Evolutionary conservation across 805 yeast species (phyloP), one percentile per base, ranked within the genome.

Genomic region (Wickerhamiella musiphila): DNA sequence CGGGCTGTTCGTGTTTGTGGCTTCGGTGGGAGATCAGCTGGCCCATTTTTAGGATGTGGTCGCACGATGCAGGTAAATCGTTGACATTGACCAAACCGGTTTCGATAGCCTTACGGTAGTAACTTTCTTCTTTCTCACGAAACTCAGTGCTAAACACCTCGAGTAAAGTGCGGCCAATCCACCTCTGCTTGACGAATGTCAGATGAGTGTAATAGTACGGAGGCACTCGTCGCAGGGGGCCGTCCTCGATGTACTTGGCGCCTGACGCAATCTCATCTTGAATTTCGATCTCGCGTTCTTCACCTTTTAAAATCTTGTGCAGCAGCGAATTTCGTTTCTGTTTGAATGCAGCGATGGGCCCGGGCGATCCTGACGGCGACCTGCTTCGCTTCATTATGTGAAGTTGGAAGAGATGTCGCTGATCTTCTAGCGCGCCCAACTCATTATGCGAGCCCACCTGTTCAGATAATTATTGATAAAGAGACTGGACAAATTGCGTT

Each of bases 1-100:
- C 84, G 0, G 92, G 70, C 2, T 95, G 94, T 48, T 90, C 98
- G 48, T 86, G 95, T 30, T 90, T 66, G 49, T 83, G 95, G 31
- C 74, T 61, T 32, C 73, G 58, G 53, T 86, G 94, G 18, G 70
- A 63, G 12, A 86, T 74, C 25, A 76, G 57, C 43, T 84, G 94
- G 1, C 96, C 95, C 48, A 84, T 81, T 27, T 68, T 56, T 5
- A 90, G 68, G 0, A 73, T 51, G 0, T 79, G 64, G 8, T 79
- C 81, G 13, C 73, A 43, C 24, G 57, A 54, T 0, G 94, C 86
- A 1, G 68, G 61, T 34, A 65, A 53, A 21, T 66, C 69, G 50
- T 82, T 83, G n/a, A 90, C 48, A 2, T 70, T 60, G 2, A 90
- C 94, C 39, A 70, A 62, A 0, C 96, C 96, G 5, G 50, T 74